A percentile compares a stretch with the other conserved stretches of the same genome.
phyloP scores from a whole-genome alignment of 2,329 filamentous ascomycete genomes.

The Pseudogymnoascus sp. region DNA sequence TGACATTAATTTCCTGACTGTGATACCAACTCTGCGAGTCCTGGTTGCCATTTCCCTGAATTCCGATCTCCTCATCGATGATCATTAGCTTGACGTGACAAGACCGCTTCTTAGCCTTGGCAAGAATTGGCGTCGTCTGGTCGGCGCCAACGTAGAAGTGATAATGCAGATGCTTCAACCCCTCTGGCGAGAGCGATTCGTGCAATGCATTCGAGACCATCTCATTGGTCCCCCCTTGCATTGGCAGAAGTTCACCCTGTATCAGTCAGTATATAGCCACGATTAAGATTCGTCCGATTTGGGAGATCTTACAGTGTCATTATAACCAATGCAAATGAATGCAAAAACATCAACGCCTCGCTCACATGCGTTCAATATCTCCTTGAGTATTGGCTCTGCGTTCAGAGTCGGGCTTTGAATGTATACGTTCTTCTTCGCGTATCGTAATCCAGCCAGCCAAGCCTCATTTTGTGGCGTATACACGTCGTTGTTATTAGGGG shows the following conservation, averaged over 20 bases:
- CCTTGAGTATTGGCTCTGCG: slow-evolving; percentile 57
- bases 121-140: slow-evolving; percentile 59
- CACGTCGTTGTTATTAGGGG: slow-evolving; percentile 51
- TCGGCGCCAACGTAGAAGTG: slow-evolving; percentile 70
- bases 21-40: slow-evolving; percentile 78
- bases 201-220: slow-evolving; percentile 57
- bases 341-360: slow-evolving; percentile 61
- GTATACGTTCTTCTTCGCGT: slow-evolving; percentile 59
- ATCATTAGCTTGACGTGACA: slow-evolving; percentile 77
- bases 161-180: slow-evolving; percentile 47
- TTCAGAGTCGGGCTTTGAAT: slow-evolving; percentile 76
- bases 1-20: slow-evolving; percentile 68
- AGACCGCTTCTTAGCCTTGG: slow-evolving; percentile 55
- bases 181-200: slow-evolving; percentile 41
- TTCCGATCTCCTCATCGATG: slow-evolving; percentile 58
- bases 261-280: slow-evolving; percentile 1
- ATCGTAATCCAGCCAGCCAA: slow-evolving; percentile 61
- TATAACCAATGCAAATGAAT: slow-evolving; percentile 72
- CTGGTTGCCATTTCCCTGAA: slow-evolving; percentile 71
- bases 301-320: slow-evolving; percentile 48
- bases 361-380: slow-evolving; percentile 56
- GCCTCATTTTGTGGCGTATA: slow-evolving; percentile 68
- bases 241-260: slow-evolving; percentile 66
- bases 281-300: not conserved
- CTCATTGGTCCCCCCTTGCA: slow-evolving; percentile 70